Percentiles rank a stretch among this genome's conserved stretches.
These are phyloP conservation scores for Prunella vulgaris DNA, from an alignment of 257 asterid genomes.

Conservation along the genomic window DNA sequence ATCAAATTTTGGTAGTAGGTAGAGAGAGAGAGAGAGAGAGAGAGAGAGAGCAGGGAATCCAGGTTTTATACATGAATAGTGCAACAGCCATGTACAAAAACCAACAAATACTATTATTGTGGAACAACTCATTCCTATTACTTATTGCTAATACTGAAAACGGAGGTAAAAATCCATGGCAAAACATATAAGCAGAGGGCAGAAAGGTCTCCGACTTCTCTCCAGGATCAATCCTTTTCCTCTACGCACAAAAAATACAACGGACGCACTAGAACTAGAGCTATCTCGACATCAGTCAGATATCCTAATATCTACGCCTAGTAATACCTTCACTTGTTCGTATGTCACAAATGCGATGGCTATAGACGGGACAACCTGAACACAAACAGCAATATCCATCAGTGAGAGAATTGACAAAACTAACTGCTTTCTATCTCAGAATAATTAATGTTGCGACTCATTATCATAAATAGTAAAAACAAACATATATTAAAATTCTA, in stretches of 20 bases:
- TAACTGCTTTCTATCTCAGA: neutral
- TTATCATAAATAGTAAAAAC: neutral
- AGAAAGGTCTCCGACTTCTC: constrained; percentile 18
- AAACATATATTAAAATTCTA: neutral
- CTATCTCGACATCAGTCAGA: constrained; percentile 55
- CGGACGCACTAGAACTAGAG: constrained; percentile 16
- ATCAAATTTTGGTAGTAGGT: constrained; percentile 5
- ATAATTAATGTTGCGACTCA: neutral
- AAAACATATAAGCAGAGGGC: constrained; percentile 16
- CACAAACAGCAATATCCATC: constrained; percentile 5
- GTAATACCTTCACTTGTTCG: constrained; percentile 82
- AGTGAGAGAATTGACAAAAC: neutral
- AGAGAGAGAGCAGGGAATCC: neutral
- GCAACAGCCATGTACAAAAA: constrained; percentile 11
- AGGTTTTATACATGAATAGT: constrained; percentile 15
- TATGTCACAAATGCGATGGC: constrained; percentile 89
- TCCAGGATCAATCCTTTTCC: constrained; percentile 18
- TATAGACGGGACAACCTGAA: constrained; percentile 90
- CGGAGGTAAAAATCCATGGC: constrained; percentile 17
- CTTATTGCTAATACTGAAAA: constrained; percentile 27
- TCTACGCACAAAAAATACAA: constrained; percentile 44
- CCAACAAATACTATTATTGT: constrained; percentile 22
- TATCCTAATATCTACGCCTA: constrained; percentile 85
- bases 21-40: neutral
- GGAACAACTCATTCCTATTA: constrained; percentile 20